Conservation (phyloP, 1,139 yeast species). For the Hanseniaspora gamundiae region DNA sequence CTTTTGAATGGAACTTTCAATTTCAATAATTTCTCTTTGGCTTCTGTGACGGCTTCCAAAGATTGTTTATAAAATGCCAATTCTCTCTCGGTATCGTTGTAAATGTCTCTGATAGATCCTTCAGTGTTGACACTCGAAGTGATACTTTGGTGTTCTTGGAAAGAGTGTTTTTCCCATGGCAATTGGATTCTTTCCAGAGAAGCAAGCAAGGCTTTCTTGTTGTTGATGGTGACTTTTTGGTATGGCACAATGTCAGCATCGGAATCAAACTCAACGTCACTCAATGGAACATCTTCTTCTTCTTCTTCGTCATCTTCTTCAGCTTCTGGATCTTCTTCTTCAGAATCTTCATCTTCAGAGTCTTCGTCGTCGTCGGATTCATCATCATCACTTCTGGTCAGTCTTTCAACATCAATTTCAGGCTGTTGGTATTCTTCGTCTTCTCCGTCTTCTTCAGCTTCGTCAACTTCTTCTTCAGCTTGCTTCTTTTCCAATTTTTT, state of each 20-base stretch:
- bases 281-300: conserved; percentile 59
- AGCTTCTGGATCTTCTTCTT: conserved; percentile 27
- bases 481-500: conserved; percentile 20
- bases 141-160: conserved; percentile 74
- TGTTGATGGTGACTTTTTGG: conserved; percentile 74
- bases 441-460: conserved; percentile 19
- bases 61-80: conserved; percentile 86
- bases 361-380: conserved; percentile 32
- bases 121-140: conserved; percentile 50
- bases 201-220: conserved; percentile 56
- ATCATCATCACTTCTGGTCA: conserved; percentile 42
- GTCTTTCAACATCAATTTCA: conserved; percentile 37
- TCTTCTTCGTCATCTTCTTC: conserved; percentile 35
- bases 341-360: conserved; percentile 31
- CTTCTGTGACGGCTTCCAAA: conserved; percentile 67
- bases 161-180: conserved; percentile 63
- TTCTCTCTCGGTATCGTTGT: conserved; percentile 88
- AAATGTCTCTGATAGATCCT: conserved; percentile 67
- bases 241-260: conserved; percentile 86
- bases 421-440: conserved; percentile 15
- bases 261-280: conserved; percentile 71
- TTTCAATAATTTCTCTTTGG: conserved; percentile 50
- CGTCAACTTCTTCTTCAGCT: conserved; percentile 44
- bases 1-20: conserved; percentile 79
- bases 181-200: conserved; percentile 54